These are phyloP conservation scores for Parastagonospora avenae DNA, from an alignment of 2,329 filamentous ascomycete species.

Conservation along the genomic window DNA sequence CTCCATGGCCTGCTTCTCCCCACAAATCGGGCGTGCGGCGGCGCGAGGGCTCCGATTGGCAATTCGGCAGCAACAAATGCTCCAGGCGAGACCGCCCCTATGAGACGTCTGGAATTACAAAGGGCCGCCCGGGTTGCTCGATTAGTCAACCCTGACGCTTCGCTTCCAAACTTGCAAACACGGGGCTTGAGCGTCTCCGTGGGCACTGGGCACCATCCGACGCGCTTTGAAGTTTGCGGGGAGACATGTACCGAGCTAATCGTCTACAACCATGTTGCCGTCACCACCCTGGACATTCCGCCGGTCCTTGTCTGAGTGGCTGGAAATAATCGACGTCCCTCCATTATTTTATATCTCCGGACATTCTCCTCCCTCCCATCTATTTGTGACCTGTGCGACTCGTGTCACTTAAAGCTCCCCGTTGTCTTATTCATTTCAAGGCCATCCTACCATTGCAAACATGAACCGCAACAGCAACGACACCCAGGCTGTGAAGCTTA, in stretches of 20 bases:
- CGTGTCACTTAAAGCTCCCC: not conserved
- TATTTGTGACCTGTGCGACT: not conserved
- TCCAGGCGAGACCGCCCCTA: conserved; percentile 10
- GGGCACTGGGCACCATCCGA: conserved; percentile 17
- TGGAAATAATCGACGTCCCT: conserved; percentile 21
- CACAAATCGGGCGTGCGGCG: conserved; percentile 7
- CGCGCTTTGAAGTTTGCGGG: conserved; percentile 30
- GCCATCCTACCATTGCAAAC: conserved; percentile 21
- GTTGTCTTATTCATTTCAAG: not conserved
- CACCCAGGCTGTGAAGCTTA: conserved; percentile 51
- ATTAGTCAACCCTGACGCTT: conserved; percentile 10
- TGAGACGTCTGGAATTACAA: conserved; percentile 15
- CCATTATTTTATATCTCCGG: conserved; percentile 2
- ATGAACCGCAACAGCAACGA: conserved; percentile 53
- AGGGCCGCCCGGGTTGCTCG: conserved; percentile 21
- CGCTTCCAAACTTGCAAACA: not conserved
- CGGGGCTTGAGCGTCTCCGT: not conserved
- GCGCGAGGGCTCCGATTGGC: conserved; percentile 10
- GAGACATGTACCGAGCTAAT: conserved; percentile 37
- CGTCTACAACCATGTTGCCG: conserved; percentile 24
- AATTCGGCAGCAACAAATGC: conserved; percentile 1
- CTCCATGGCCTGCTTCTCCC: conserved; percentile 4
- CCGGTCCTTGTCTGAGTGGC: conserved; percentile 21
- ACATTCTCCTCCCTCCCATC: not conserved
- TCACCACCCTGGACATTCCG: conserved; percentile 40